Base-by-base conservation (phyloP, 257 asterid genomes). In the Gynochthodes officinalis region DNA sequence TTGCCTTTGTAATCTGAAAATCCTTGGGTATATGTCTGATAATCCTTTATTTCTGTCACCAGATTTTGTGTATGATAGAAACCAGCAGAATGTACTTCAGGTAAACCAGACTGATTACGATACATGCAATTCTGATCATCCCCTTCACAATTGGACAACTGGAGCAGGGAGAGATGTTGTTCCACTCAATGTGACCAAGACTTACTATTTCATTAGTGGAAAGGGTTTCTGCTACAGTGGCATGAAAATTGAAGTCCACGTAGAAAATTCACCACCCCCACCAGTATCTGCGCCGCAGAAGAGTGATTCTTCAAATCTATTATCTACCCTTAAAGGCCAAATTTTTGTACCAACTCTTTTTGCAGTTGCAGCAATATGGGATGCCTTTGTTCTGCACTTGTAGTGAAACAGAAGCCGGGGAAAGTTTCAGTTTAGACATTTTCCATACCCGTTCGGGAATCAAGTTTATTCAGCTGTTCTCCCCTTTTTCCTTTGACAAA, bases 91-190 rank as follows among this genome's bases (percentile, higher is more conserved):
- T 5, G 91, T 95, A 67, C 96, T 95, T 0, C 97, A 95, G 78
- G 96, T 95, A 67, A 95, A 90, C 88, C 60, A 85, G 84, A 88
- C 97, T 0, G 73, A 87, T 19, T 92, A 79, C 19, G 96, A 82
- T 35, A 78, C 12, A 9, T 95, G 98, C 92, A 86, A 59, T 71
- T 68, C 90, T 4, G 90, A 87, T 6, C 86, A 84, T 33, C 85
- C 84, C 0, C 77, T 87, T 63, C 97, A 87, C 85, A 92, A 90
- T 68, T 92, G 89, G 88, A 94, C 96, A 6, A 87, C 89, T 0
- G 97, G 97, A 10, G 96, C 93, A 0, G 98, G 98, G 39, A 77
- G 97, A 55, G 99, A 95, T n/a, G 97, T 95, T 70, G 96, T 92
- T 75, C 97, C 90, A 0, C 96, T 92, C 48, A 95, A 92, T 37